Percentiles rank a stretch among this genome's conserved stretches.
These are phyloP conservation scores for Eucalyptus tenuipes DNA, from an alignment of 345 rosid genomes.

Conservation along the genomic window DNA sequence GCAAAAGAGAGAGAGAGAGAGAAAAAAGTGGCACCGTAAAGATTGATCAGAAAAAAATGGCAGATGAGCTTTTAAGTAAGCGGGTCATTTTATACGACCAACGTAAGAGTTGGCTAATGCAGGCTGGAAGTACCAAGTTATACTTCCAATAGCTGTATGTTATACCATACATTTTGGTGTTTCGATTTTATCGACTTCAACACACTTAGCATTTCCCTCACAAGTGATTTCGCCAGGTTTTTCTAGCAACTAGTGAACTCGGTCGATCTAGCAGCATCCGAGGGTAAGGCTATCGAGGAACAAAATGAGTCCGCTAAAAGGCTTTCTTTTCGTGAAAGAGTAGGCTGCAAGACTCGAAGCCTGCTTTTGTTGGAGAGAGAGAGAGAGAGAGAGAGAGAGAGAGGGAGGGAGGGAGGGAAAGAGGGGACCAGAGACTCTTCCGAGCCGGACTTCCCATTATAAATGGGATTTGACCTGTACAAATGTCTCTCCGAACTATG, in stretches of 20 bases:
- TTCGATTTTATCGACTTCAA: not conserved
- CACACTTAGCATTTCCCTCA: not conserved
- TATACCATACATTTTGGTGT: not conserved
- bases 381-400: too few species aligned
- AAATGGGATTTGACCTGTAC: not conserved
- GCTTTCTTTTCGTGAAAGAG: not conserved
- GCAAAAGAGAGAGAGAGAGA: not conserved
- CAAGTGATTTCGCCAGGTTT: not conserved
- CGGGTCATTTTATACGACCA: not conserved
- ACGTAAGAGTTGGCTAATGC: not conserved
- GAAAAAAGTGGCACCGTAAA: not conserved
- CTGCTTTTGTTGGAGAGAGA: not conserved
- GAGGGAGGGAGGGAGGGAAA: too few species aligned
- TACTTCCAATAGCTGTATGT: not conserved
- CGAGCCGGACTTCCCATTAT: not conserved
- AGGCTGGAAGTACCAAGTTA: not conserved
- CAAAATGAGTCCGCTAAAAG: too few species aligned
- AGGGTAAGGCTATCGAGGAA: too few species aligned
- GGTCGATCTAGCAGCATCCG: too few species aligned
- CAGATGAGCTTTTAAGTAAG: not conserved
- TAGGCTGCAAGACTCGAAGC: not conserved
- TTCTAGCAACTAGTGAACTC: too few species aligned
- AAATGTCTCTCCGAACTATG: too few species aligned
- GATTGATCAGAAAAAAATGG: not conserved
- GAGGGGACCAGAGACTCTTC: not conserved